Base-by-base conservation (phyloP, 805 yeast species). In the Hanseniaspora jakobsenii region DNA sequence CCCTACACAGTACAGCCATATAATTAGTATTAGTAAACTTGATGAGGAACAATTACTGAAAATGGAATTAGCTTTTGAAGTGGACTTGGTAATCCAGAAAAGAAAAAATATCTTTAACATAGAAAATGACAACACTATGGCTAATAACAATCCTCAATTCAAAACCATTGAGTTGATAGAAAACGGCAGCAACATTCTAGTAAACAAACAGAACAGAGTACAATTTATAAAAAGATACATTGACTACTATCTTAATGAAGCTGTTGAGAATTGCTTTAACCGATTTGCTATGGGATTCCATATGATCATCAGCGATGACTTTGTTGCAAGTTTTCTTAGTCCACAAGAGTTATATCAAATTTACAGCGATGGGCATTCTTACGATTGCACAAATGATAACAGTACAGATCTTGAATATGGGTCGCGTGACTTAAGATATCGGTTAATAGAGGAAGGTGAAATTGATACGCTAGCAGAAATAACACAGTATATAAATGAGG, bases 321-420 rank as follows among this genome's bases (percentile, higher is more conserved):
- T 81, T 53, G 89, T 89, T 0, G 60, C 86, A n/a, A 70, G 83
- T 0, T 58, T 89, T 32, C 84, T 91, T 55, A 71, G 80, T 41
- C 80, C 94, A 0, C 79, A 77, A 43, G 98, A 89, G 57, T 71
- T 91, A 26, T 87, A 82, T 54, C 63, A 79, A 52, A 64, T 89
- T 6, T 62, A 87, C 3, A 77, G 89, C 48, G 96, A 97, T 1
- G 74, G 77, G 24, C 75, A 75, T 37, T 84, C 80, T 32, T 57
- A 61, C 12, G 52, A 56, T 24, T 52, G 56, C 19, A 65, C 65
- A 16, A 16, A 7, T n/a, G 34, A 18, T 24, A n/a, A n/a, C n/a
- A n/a, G n/a, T n/a, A n/a, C n/a, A n/a, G 22, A 72, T 70, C 18
- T 18, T 3, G 8, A n/a, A 16, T 22, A 7, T 4, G 9, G 12